Evolutionary conservation across 208 protist genomes (phyloP), one percentile per base, ranked within the genome.

Genomic region (Jaenimonas drosophilae): DNA sequence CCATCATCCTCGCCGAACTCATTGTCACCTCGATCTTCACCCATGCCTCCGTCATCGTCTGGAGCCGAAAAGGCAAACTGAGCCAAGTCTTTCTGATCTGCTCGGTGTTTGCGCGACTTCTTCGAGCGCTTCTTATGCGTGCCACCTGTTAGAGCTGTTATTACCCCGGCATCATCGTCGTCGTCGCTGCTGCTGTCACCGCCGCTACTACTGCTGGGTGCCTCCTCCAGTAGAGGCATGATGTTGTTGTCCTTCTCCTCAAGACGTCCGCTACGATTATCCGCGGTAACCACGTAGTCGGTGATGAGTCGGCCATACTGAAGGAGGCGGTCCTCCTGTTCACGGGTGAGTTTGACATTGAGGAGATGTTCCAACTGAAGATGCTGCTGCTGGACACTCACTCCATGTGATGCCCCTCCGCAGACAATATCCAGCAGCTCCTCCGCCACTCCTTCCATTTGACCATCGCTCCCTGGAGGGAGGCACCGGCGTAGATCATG

Each of bases 361-460:
- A 93, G 68, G 26, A 93, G 60, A 4, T 34, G 41, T 48, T 93
- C 74, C 5, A 93, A 66, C 20, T 51, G 55, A 29, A 55, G 47
- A 43, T 86, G 63, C 59, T 83, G 64, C 44, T 76, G 50, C 19
- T 56, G 41, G 4, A 75, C 44, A 12, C 48, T 56, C 16, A 40
- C 38, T 49, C 16, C 29, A 14, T 32, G 24, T 9, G 14, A n/a
- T 1, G 28, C 52, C n/a, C 28, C 36, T 12, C 2, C 51, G 49
- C 79, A 86, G 4, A 93, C 64, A 30, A 93, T 68, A 21, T 59
- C 55, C 4, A 93, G 67, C 23, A 75, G 69, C 31, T 89, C 64
- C 46, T 89, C 70, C 0, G 85, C 85, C n/a, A 93, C 62, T 32
- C 80, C 76, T 53, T 63, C 68, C 36, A 93, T 55, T n/a, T 73